These are phyloP conservation scores for Clonostachys chloroleuca DNA, from an alignment of 2,329 filamentous ascomycete genomes.

Conservation along the genomic window DNA sequence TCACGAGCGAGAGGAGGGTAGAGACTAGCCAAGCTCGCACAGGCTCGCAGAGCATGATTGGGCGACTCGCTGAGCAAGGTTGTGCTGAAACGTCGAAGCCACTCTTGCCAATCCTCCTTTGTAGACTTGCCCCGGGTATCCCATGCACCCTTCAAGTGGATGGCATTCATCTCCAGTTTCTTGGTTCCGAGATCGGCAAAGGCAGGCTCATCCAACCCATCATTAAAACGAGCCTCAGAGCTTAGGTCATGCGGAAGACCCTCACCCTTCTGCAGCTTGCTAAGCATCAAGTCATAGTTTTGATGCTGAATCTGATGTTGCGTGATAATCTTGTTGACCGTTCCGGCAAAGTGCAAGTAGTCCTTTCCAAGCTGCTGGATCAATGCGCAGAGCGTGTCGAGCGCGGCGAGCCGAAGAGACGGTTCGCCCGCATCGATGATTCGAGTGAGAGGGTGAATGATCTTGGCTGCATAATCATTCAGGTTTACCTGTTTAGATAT, in stretches of 20 bases:
- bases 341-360: conserved; percentile 89
- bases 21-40: conserved; percentile 83
- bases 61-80: conserved; percentile 93
- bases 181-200: conserved; percentile 84
- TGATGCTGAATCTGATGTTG: conserved; percentile 79
- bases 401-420: conserved; percentile 70
- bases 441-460: conserved; percentile 87
- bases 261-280: conserved; percentile 91
- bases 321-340: conserved; percentile 82
- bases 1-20: conserved; percentile 90
- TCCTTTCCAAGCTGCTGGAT: conserved; percentile 96
- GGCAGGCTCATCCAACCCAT: conserved; percentile 73
- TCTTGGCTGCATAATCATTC: conserved; percentile 93
- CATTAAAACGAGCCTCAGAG: conserved; percentile 75
- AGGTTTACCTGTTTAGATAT: conserved; percentile 95
- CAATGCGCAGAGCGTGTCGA: conserved; percentile 91
- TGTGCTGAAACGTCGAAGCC: conserved; percentile 94
- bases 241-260: conserved; percentile 92
- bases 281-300: conserved; percentile 89
- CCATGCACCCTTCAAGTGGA: conserved; percentile 96
- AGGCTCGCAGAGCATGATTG: conserved; percentile 90
- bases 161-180: conserved; percentile 95
- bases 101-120: conserved; percentile 98
- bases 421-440: conserved; percentile 72
- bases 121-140: conserved; percentile 96